These are phyloP conservation scores for Alectoria sarmentosa DNA, from an alignment of 495 filamentous ascomycete species.

Conservation along the genomic window DNA sequence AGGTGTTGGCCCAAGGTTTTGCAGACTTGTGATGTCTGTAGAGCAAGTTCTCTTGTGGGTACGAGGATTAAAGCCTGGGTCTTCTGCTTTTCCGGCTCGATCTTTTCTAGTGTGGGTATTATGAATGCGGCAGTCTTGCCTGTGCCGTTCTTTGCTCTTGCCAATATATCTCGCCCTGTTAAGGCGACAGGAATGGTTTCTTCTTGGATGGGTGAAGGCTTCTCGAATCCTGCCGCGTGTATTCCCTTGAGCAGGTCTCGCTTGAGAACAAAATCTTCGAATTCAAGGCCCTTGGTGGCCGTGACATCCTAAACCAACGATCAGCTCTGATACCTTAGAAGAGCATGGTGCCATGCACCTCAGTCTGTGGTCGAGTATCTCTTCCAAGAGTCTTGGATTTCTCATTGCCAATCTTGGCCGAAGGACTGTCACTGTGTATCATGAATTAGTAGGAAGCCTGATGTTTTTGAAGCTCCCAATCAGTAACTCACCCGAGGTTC, in stretches of 20 bases:
- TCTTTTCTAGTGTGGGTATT: slow-evolving; percentile 88
- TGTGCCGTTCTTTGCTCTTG: slow-evolving; percentile 95
- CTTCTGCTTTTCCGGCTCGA: slow-evolving; percentile 92
- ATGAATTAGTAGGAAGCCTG: neutral
- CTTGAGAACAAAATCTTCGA: slow-evolving; percentile 93
- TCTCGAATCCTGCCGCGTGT: slow-evolving; percentile 97
- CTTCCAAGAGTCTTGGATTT: slow-evolving; percentile 70
- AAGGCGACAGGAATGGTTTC: slow-evolving; percentile 95
- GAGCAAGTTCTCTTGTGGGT: slow-evolving; percentile 92
- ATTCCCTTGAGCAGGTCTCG: slow-evolving; percentile 96
- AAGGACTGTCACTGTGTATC: slow-evolving; percentile 40
- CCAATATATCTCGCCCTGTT: slow-evolving; percentile 90
- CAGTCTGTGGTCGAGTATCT: slow-evolving; percentile 86
- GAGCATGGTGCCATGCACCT: slow-evolving; percentile 50
- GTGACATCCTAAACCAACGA: slow-evolving; percentile 72
- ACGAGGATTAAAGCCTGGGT: slow-evolving; percentile 94
- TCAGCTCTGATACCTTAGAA: slow-evolving; percentile 25
- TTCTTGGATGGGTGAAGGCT: slow-evolving; percentile 98
- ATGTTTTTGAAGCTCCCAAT: slow-evolving; percentile 2
- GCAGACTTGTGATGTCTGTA: slow-evolving; percentile 98
- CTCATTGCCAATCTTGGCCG: slow-evolving; percentile 69
- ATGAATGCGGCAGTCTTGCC: slow-evolving; percentile 98
- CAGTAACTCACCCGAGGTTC: slow-evolving; percentile 55
- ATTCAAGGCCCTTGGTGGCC: slow-evolving; percentile 92
- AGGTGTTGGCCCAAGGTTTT: slow-evolving; percentile 97